Base-by-base conservation (phyloP, 495 filamentous ascomycete genomes). In the Trypethelium eluteriae region DNA sequence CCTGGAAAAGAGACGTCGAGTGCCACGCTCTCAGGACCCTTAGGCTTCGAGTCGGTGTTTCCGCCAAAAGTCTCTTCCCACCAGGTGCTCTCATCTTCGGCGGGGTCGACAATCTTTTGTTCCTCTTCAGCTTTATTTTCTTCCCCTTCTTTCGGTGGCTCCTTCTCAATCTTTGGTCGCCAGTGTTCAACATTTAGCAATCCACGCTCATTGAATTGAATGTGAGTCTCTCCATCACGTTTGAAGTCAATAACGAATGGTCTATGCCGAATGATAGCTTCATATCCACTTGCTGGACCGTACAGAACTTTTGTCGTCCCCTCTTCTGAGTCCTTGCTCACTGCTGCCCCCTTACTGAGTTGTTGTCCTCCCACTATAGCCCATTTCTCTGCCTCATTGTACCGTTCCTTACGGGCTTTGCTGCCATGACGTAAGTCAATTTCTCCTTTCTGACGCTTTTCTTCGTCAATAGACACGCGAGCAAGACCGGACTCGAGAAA, bases 51-150 rank as follows among this genome's bases (percentile, higher is more conserved):
- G 75, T 98, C 94, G 3, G 92, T 98, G 73, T 90, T 92, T 66
- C 92, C 91, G 63, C 93, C 93, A 76, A 98, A 98, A 56, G 83
- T 83, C 78, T 98, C 94, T 18, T 98, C 94, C 95, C 94, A 98
- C 90, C 92, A 96, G 4, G 91, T 96, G 73, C 87, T 87, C 73
- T 97, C 88, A 64, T 96, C 90, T 66, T 86, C 86, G 0, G 68
- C 76, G 0, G 73, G 49, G 35, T 75, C 76, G 11, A 57, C 67
- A 12, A 66, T 63, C 38, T 68, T 67, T 66, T 81, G 78, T 38
- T 79, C 77, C 6, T 78, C 70, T 32, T 76, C 77, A 36, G 76
- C 76, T 67, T 81, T 73, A 64, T 79, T 74, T 65, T 82, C 75
- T 57, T 75, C 76, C 67, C 82, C 82, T 62, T 84, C 82, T 41